phyloP scores from a whole-genome alignment of 805 yeast genomes.

The Suhomyces xylopsoci region DNA sequence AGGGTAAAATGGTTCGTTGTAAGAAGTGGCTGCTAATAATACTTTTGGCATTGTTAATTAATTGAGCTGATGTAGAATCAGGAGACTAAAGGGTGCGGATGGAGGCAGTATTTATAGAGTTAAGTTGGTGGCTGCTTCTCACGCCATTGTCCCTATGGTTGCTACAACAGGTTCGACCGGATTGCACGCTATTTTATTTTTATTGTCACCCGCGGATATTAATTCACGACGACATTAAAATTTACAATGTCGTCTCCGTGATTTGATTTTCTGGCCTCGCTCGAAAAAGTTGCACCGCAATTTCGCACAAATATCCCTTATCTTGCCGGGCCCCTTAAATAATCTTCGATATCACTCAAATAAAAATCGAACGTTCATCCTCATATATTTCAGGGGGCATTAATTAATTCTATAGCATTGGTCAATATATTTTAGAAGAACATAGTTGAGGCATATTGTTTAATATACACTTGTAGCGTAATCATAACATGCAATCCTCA shows the following conservation, averaged over 20 bases:
- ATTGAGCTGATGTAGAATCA: background rate
- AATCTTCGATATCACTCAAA: background rate
- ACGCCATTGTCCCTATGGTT: too few species aligned
- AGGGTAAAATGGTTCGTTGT: slow-evolving; percentile 45
- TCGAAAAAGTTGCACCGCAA: too few species aligned
- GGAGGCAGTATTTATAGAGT: background rate
- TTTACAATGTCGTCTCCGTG: background rate
- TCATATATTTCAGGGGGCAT: background rate
- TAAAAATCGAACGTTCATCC: too few species aligned
- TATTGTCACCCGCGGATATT: too few species aligned
- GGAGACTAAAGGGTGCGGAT: background rate
- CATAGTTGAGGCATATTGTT: background rate
- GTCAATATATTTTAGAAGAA: background rate
- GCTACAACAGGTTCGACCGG: too few species aligned
- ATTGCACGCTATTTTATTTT: too few species aligned
- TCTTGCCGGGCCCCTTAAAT: background rate
- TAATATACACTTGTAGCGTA: background rate
- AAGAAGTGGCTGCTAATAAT: slow-evolving; percentile 9
- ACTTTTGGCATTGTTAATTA: slow-evolving; percentile 3
- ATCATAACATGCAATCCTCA: background rate
- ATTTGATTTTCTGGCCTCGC: background rate
- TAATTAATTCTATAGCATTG: background rate
- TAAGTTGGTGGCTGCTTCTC: background rate
- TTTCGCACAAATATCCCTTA: background rate
- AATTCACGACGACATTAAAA: too few species aligned